Conservation (phyloP, 163 green algal genomes). For the Volvox carteri region DNA sequence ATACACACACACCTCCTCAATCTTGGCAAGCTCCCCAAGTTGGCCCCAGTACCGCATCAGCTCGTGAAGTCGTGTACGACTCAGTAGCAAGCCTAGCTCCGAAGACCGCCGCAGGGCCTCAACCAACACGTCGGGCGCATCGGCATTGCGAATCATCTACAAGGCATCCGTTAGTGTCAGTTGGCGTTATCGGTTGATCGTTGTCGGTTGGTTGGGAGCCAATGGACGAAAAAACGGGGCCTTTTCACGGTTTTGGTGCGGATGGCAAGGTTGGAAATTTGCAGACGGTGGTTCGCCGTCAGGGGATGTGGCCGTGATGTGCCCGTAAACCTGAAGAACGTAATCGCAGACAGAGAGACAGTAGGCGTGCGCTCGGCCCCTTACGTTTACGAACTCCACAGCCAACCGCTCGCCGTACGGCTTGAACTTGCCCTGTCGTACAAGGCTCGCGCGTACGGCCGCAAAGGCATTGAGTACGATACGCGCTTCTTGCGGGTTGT, state of each 20-base stretch:
- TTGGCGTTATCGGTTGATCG: not conserved
- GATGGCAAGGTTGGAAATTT: no score
- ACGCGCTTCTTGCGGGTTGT: slow-evolving; percentile 38
- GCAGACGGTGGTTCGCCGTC: no score
- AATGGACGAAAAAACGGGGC: no score
- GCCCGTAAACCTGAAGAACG: not conserved
- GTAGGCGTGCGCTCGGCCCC: no score
- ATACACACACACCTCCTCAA: slow-evolving; percentile 57
- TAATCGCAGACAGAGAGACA: no score
- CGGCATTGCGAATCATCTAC: slow-evolving; percentile 53
- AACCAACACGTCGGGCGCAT: slow-evolving; percentile 59
- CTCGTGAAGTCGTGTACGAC: slow-evolving; percentile 36
- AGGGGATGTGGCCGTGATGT: not conserved
- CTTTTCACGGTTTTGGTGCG: no score
- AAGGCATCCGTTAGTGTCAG: not conserved
- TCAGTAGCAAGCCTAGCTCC: slow-evolving; percentile 61
- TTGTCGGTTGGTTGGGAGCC: not conserved
- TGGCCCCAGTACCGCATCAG: slow-evolving; percentile 42
- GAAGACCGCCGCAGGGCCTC: slow-evolving; percentile 53
- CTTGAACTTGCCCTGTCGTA: slow-evolving; percentile 23
- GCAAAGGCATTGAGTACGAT: slow-evolving; percentile 50
- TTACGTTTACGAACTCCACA: slow-evolving; percentile 37
- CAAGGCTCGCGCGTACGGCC: slow-evolving; percentile 45
- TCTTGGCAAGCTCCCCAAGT: slow-evolving; percentile 46
- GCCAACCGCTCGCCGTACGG: slow-evolving; percentile 31